Evolutionary conservation across 345 rosid species (phyloP), one percentile per base, ranked within the genome.

Genomic region (Salix udensis): DNA sequence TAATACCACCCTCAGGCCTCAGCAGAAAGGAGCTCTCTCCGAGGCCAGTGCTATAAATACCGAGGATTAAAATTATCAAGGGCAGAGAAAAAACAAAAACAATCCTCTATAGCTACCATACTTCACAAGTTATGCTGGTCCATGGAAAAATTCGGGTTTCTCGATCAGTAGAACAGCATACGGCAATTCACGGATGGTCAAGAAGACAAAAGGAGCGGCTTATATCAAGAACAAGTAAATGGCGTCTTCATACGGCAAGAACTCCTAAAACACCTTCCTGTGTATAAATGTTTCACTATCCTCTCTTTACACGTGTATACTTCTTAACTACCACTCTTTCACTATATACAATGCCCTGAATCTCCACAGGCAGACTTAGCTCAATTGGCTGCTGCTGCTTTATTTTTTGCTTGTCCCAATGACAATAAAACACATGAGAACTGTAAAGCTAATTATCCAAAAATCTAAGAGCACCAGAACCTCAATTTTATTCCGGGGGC

Each of bases 271-370:
- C 66, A 65, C 44, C 52, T 34, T 74, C 44, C 13, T 24, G 67
- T 83, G 67, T 83, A 48, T 75, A 66, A 64, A 75, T 71, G 55
- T 68, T 74, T 52, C 68, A 50, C 61, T 64, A 65, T 74, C 58
- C 74, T 71, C 24, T 74, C 48, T 86, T 82, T 82, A 84, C 89
- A 81, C 65, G 80, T 78, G 79, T 86, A 75, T 81, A 44, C 68
- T 42, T 66, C 40, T 71, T 82, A 77, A 68, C 85, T 71, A 70
- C 70, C 80, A 68, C 84, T 83, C 73, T 78, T 74, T 84, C 76
- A 52, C 81, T 88, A 86, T 88, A 82, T 85, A 90, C 91, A 87
- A 70, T 85, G 84, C 85, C 89, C 83, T 80, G 82, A 77, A 73
- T 72, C 62, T 81, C 73, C 68, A 71, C 74, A 80, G 74, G 72